A percentile compares a stretch with the other conserved stretches of the same genome.
These are phyloP conservation scores for Geotrichum bryndzae DNA, from an alignment of 1,139 yeast genomes.

Conservation along the genomic window DNA sequence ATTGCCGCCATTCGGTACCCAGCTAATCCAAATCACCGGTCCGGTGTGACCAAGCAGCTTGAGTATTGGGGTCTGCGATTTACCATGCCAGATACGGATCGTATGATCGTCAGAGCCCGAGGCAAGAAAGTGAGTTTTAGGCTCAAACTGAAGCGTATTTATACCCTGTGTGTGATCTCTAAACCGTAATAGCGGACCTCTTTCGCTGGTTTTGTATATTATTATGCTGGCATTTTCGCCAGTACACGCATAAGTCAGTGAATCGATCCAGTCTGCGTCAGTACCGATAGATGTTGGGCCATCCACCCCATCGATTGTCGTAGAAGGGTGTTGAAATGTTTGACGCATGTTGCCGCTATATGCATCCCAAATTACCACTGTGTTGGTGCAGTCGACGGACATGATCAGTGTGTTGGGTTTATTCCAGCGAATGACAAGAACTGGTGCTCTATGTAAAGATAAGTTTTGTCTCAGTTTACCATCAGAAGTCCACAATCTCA, in stretches of 20 bases:
- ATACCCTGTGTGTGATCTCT: conserved; percentile 64
- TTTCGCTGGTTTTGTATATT: conserved; percentile 51
- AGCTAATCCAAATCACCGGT: conserved; percentile 30
- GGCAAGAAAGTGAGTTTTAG: conserved; percentile 49
- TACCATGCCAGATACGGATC: conserved; percentile 60
- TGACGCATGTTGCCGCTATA: conserved; percentile 43
- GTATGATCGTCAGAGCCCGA: conserved; percentile 73
- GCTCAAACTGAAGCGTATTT: conserved; percentile 52
- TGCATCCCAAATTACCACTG: conserved; percentile 51
- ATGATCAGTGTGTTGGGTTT: conserved; percentile 39
- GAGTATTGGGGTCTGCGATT: conserved; percentile 28
- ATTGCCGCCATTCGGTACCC: conserved; percentile 24
- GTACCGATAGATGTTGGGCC: conserved; percentile 36
- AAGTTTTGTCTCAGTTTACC: conserved; percentile 51
- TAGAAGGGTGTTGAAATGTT: conserved; percentile 19
- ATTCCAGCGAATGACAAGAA: conserved; percentile 49
- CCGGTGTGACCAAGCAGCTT: conserved; percentile 30
- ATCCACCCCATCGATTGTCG: conserved; percentile 4
- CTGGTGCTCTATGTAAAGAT: conserved; percentile 49
- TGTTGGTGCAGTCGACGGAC: conserved; percentile 40
- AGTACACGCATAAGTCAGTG: conserved; percentile 63
- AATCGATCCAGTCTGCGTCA: conserved; percentile 69
- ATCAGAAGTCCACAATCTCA: conserved; percentile 31
- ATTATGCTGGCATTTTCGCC: conserved; percentile 52
- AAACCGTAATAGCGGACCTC: conserved; percentile 52